Percentiles rank a stretch among this genome's conserved stretches.
These are phyloP conservation scores for Boechera stricta DNA, from an alignment of 345 rosid genomes.

Conservation along the genomic window DNA sequence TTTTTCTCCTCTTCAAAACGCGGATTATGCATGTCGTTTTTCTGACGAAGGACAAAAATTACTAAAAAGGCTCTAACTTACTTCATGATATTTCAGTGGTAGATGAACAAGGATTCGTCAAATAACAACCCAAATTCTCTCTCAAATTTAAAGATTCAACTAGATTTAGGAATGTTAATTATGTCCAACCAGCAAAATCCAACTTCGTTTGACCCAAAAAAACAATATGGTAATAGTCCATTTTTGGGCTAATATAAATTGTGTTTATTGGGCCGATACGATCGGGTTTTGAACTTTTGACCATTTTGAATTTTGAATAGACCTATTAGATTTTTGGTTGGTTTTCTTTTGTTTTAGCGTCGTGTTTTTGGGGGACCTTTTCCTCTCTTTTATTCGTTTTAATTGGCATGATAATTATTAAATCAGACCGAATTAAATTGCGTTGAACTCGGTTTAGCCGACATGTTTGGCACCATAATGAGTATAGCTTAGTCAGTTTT, in stretches of 20 bases:
- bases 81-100: neutral
- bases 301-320: neutral
- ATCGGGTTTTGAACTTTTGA: neutral
- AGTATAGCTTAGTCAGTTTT: conserved; percentile 19
- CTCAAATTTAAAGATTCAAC: neutral
- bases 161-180: neutral
- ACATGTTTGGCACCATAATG: conserved; percentile 23
- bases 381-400: neutral
- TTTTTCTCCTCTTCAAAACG: conserved; percentile 4
- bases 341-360: too few species aligned
- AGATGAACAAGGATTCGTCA: neutral
- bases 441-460: conserved; percentile 24
- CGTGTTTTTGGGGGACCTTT: neutral
- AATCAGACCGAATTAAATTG: conserved; percentile 5
- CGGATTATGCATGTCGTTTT: conserved; percentile 10
- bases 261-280: conserved; percentile 15
- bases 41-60: neutral
- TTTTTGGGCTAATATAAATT: neutral
- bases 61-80: neutral
- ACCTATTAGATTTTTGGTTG: neutral
- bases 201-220: neutral
- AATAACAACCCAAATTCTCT: neutral
- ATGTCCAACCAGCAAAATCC: neutral
- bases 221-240: neutral
- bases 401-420: neutral